Base-by-base conservation (phyloP, 163 green algal species). In the Scenedesmus sp. region DNA sequence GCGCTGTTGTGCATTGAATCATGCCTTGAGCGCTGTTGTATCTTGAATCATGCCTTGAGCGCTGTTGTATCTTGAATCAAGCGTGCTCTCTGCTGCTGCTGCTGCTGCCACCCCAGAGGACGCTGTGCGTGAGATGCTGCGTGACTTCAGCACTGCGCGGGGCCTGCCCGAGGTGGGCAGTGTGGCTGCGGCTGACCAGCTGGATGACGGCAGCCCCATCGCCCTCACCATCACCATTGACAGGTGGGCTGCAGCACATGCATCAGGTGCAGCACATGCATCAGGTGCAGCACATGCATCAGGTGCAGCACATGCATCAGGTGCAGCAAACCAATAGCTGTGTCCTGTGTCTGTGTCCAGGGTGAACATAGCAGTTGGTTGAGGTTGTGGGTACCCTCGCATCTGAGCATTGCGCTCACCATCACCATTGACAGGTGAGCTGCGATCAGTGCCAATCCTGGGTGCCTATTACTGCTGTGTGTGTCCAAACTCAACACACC, bases 131-230 rank as follows among this genome's bases (percentile, higher is more conserved):
- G 94, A 97, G 26, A 99, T 99, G 97, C 95, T 99, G 64, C 87
- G 90, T 23, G 92, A 96, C 13, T 99, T 99, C 89, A 97, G 70
- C 23, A 57, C 64, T 62, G 46, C 60, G 67, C 93, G 97, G 92
- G 95, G 95, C 20, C 92, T 99, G 82, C 91, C 96, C 3, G 96
- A 98, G 87, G 94, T 98, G 54, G 97, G 96, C 90, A 97, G 90
- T 1, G 97, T 99, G 46, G 34, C 8, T 0, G 94, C 96, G 0
- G 60, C 94, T 23, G 98, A 99, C 93, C 93, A 96, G 26, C 98
- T 99, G 97, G 98, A 99, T 90, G 97, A 99, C 81, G 98, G 98
- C 90, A 97, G 95, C 1, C 94, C 94, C 87, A 98, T 99, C 90
- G 55, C 85, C 52, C 93, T 99, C 83, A 66, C 96, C 1, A 96